Base-by-base conservation (phyloP, 495 filamentous ascomycete species). In the Aspergillus olivimuriae region DNA sequence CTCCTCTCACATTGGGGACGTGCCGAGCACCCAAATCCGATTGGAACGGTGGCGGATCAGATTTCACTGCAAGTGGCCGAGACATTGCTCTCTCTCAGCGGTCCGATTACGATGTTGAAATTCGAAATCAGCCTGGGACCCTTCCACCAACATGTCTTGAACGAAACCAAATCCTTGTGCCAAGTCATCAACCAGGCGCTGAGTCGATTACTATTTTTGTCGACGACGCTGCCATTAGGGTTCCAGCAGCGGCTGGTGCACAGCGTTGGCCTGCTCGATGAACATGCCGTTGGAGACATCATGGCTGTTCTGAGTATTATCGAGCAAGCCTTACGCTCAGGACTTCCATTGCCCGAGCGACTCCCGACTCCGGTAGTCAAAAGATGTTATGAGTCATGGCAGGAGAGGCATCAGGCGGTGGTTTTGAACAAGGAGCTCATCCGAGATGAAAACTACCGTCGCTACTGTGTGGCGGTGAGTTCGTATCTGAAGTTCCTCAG, bases 401-500 rank as follows among this genome's bases (percentile, higher is more conserved):
- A 36, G 10, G 41, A n/a, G 11, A 19, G 43, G 22, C 39, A 43
- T 16, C 58, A 53, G 6, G 42, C 52, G 15, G 46, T 46, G 2
- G 53, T 61, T 5, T 31, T 68, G 12, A 61, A 44, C 23, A 55
- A 23, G 34, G 53, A 55, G 0, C 34, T 59, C 10, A 57, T 63
- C 1, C 56, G 57, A 11, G 62, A 65, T 32, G 62, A 62, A 39
- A 52, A 62, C 7, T 68, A 68, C 34, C 62, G 62, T 17, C 44
- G 45, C 8, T 68, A 61, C 47, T 68, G 64, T 21, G 62, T 63
- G 4, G 64, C 62, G 11, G 22, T 68, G n/a, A 65, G 54, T 26
- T 51, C 56, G 3, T 65, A 68, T 39, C 47, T 68, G 8, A 65
- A 53, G 39, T 62, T 68, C 41, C 34, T 68, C 14, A 48, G 41